phyloP scores from a whole-genome alignment of 1,284 basidiomycete genomes.

The Malassezia sympodialis region DNA sequence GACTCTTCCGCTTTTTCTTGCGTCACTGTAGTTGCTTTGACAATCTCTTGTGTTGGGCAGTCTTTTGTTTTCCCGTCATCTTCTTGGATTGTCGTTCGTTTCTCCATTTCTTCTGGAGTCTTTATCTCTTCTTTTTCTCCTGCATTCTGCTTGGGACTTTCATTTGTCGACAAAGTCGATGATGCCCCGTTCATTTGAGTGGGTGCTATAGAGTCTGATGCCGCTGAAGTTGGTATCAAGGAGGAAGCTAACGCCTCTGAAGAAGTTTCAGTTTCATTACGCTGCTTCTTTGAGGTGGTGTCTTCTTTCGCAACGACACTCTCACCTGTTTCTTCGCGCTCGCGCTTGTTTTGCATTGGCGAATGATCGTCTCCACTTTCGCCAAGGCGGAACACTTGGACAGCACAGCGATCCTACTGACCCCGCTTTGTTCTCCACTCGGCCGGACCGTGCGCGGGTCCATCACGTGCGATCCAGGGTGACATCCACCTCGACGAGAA shows the following conservation, averaged over 20 bases:
- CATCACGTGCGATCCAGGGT: background rate
- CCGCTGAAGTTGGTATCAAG: background rate
- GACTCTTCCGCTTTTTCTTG: too few species aligned
- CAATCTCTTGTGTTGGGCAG: background rate
- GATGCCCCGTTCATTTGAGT: background rate
- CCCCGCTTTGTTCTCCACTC: background rate
- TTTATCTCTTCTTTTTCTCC: background rate
- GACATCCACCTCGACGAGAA: background rate
- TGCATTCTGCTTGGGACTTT: background rate
- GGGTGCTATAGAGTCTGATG: background rate
- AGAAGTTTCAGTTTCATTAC: background rate
- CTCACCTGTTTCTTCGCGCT: slow-evolving; percentile 5
- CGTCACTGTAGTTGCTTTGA: background rate
- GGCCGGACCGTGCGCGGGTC: slow-evolving; percentile 3
- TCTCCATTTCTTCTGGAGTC: background rate
- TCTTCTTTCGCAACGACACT: background rate
- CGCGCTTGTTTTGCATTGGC: slow-evolving; percentile 5
- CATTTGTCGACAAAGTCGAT: background rate
- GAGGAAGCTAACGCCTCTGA: background rate
- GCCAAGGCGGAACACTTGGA: background rate
- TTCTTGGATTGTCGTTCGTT: background rate
- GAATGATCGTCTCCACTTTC: background rate
- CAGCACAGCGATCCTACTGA: background rate
- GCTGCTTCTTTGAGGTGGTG: background rate
- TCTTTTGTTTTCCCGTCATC: background rate